phyloP scores from a whole-genome alignment of 805 yeast genomes.

The Ogataea wickerhamii region DNA sequence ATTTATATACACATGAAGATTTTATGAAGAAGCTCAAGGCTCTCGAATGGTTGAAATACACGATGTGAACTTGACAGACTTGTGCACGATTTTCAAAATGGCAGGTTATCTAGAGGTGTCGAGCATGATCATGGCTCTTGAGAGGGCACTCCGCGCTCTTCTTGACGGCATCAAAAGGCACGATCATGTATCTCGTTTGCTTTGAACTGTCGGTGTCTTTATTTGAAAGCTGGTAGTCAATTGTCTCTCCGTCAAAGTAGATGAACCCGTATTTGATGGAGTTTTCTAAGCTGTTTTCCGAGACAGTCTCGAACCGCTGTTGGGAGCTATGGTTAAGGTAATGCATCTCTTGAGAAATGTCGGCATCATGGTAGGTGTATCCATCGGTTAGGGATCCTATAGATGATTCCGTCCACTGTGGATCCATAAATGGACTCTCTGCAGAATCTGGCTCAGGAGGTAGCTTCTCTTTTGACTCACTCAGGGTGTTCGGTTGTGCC shows the following conservation, averaged over 20 bases:
- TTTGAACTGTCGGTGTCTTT: slow-evolving; percentile 6
- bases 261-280: slow-evolving; percentile 8
- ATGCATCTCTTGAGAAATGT: not conserved
- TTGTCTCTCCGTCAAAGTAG: slow-evolving; percentile 16
- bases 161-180: slow-evolving; percentile 15
- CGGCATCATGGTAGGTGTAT: not conserved
- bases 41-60: too few relatives aligned
- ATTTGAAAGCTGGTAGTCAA: slow-evolving; percentile 12
- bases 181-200: slow-evolving; percentile 20
- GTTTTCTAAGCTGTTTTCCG: not conserved
- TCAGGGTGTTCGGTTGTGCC: not conserved
- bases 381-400: not conserved
- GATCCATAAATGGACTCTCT: not conserved
- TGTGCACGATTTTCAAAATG: not conserved
- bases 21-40: too few relatives aligned
- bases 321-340: not conserved
- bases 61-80: too few relatives aligned
- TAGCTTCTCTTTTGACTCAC: not conserved
- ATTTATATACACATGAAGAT: too few relatives aligned
- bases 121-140: slow-evolving; percentile 14
- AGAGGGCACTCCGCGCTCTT: slow-evolving; percentile 13
- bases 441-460: not conserved
- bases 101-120: not conserved
- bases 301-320: not conserved
- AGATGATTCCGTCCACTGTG: not conserved